phyloP scores from a whole-genome alignment of 306 rosid species.

The Pueraria montana region DNA sequence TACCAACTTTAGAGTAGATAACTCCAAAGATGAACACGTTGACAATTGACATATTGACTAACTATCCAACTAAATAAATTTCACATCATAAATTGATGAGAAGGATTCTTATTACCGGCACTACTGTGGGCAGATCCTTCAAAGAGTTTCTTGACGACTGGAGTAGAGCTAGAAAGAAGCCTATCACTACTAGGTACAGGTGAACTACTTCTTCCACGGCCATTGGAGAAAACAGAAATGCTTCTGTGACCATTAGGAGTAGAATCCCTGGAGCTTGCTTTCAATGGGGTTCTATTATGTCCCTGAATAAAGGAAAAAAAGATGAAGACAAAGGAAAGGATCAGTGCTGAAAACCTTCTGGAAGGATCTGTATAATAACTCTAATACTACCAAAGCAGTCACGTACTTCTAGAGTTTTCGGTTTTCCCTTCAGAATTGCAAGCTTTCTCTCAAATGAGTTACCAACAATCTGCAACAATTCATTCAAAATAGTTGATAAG shows the following conservation, averaged over 20 bases:
- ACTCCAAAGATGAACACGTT: slow-evolving; percentile 8
- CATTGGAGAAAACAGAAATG: slow-evolving; percentile 62
- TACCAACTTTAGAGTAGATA: slow-evolving; percentile 25
- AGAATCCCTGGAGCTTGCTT: slow-evolving; percentile 63
- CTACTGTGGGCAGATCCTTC: slow-evolving; percentile 61
- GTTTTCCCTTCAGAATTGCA: slow-evolving; percentile 78
- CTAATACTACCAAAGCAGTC: slow-evolving; percentile 18
- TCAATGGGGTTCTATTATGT: slow-evolving; percentile 68
- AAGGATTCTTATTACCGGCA: slow-evolving; percentile 59
- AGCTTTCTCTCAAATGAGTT: slow-evolving; percentile 97
- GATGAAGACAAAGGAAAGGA: slow-evolving; percentile 21
- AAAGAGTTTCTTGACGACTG: slow-evolving; percentile 63
- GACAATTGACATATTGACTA: slow-evolving; percentile 14
- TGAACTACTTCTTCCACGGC: slow-evolving; percentile 75
- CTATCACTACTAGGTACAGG: slow-evolving; percentile 61
- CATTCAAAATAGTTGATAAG: slow-evolving; percentile 33
- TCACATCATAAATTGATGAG: slow-evolving; percentile 26
- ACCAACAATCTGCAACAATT: slow-evolving; percentile 77
- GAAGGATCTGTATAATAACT: background rate
- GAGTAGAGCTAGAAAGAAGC: slow-evolving; percentile 50
- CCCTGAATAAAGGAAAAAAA: slow-evolving; percentile 59
- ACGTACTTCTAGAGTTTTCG: slow-evolving; percentile 71
- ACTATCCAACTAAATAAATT: slow-evolving; percentile 16
- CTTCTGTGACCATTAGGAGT: slow-evolving; percentile 75
- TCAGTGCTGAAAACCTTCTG: slow-evolving; percentile 17